These are phyloP conservation scores for Capillidium rhysosporum DNA, from an alignment of 371 early-diverging fungal species.

Conservation along the genomic window DNA sequence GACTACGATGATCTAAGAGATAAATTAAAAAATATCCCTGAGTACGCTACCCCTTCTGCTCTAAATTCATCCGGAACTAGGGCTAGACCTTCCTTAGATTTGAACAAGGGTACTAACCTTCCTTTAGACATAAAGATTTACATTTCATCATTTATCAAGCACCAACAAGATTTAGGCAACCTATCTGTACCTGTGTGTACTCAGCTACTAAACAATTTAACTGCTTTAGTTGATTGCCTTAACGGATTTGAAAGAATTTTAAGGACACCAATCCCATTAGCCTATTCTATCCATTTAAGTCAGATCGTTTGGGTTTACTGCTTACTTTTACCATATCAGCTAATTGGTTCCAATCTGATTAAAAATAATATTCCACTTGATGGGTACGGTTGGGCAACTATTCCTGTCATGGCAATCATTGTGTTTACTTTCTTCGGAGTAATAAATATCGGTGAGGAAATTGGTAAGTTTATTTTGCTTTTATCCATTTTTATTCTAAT, in stretches of 20 bases:
- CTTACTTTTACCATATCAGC: conserved; percentile 25
- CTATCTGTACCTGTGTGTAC: background rate
- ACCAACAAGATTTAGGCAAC: background rate
- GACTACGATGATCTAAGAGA: conserved; percentile 19
- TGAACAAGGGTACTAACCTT: background rate
- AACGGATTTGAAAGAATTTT: conserved; percentile 41
- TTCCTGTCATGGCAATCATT: conserved; percentile 12
- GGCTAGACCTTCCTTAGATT: background rate
- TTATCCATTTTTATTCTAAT: background rate
- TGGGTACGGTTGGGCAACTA: background rate
- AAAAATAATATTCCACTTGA: background rate
- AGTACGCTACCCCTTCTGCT: conserved; percentile 24
- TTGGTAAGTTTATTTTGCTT: conserved; percentile 32
- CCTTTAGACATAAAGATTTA: background rate
- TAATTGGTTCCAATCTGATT: background rate
- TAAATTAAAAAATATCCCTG: no score
- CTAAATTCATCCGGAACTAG: background rate
- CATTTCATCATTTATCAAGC: background rate
- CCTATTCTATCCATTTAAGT: conserved; percentile 44
- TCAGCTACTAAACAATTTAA: background rate
- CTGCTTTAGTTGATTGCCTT: conserved; percentile 12
- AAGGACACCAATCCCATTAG: conserved; percentile 43
- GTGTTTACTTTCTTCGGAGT: conserved; percentile 54
- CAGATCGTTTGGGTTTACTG: conserved; percentile 19
- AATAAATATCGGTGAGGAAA: conserved; percentile 41